Conservation (phyloP, 495 filamentous ascomycete genomes). For the Podospora australis region DNA sequence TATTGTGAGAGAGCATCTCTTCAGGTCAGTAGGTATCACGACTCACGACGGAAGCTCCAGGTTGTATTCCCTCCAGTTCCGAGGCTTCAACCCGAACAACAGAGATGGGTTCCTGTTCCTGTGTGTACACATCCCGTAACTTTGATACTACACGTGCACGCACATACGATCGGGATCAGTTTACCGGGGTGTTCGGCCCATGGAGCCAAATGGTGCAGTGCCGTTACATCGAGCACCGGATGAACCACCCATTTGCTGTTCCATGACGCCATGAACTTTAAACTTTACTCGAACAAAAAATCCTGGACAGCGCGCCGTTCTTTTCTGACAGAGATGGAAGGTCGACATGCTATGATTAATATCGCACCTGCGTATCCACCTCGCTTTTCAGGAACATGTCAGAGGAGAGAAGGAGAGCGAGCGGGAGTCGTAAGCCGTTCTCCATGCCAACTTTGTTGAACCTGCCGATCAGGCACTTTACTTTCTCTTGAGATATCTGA, state of each 20-base stretch:
- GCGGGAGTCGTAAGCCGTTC: too few relatives aligned
- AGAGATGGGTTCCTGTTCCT: too few relatives aligned
- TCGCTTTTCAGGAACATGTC: too few relatives aligned
- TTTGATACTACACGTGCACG: too few relatives aligned
- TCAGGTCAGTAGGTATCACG: not conserved
- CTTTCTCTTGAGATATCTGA: not conserved
- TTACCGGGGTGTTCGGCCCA: not conserved
- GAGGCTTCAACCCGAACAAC: too few relatives aligned
- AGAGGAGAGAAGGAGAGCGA: not conserved
- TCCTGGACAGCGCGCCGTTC: too few relatives aligned
- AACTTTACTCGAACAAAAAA: not conserved
- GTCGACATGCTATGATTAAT: not conserved
- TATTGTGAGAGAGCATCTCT: not conserved
- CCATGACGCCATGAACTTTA: not conserved
- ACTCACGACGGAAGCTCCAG: not conserved
- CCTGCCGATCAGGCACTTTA: not conserved
- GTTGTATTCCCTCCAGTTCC: not conserved
- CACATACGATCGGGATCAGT: not conserved
- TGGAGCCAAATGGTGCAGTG: not conserved
- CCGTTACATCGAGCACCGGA: not conserved
- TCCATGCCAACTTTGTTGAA: not conserved
- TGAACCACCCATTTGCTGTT: not conserved
- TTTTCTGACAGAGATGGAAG: not conserved
- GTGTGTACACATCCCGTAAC: too few relatives aligned
- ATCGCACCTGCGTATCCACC: too few relatives aligned